Base-by-base conservation (phyloP, 768 basidiomycete species). In the Rhodotorula diobovata region DNA sequence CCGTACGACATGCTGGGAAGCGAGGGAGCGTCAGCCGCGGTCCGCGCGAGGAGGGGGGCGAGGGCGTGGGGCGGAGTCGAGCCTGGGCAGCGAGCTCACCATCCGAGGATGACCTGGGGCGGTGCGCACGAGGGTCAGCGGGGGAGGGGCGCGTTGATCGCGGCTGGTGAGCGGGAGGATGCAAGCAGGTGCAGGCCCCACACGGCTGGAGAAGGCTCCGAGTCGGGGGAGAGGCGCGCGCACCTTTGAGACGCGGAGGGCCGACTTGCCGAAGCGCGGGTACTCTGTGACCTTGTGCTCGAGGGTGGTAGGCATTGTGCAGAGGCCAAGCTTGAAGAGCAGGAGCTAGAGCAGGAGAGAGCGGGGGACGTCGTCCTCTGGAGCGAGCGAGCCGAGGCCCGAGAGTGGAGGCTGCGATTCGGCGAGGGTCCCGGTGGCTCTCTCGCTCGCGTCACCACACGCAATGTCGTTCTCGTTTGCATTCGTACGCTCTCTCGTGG, bases 201-300 rank as follows among this genome's bases (percentile, higher is more conserved):
- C n/a, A n/a, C n/a, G n/a, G n/a, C n/a, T n/a, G n/a, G 4, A 11
- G 54, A 1, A 7, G 6, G 11, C 32, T 34, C 6, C 1, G 18
- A 11, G 34, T 8, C 16, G 4, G 4, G 56, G 3, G 12, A 11
- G 25, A 32, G 23, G 2, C 11, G 37, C 12, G 34, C 59, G 53
- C 32, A 70, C 68, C 58, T 83, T 85, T 35, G 87, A 88, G 1
- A 89, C 84, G 77, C 88, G 85, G 53, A 87, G 79, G 6, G 87
- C 87, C 0, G 85, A 86, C 11, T 84, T 86, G 80, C 88, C 85
- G 30, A 83, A 81, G 57, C 82, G 66, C 41, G 70, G 70, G 68
- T 77, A 76, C 25, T 39, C 37, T 23, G 56, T 59, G 39, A 59
- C 28, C n/a, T 16, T 28, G n/a, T 57, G 11, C 23, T 57, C 56